A percentile compares a stretch with the other conserved stretches of the same genome.
Evolutionary conservation across 163 green algal genomes (phyloP).

Genomic region (Scenedesmus sp.): DNA sequence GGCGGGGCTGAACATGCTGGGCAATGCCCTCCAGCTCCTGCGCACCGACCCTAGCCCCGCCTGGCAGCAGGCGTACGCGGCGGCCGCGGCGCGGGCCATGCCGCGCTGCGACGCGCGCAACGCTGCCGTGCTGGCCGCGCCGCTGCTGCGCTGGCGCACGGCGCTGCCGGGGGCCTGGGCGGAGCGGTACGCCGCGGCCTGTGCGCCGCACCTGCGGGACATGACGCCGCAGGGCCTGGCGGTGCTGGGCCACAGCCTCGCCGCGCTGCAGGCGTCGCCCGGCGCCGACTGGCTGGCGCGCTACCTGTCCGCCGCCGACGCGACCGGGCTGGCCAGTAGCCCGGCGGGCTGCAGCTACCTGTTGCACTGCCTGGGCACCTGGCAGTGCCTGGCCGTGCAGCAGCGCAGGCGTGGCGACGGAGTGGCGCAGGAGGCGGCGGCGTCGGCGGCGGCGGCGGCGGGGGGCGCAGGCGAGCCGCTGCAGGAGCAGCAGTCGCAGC

Average conservation of each 20-base stretch:
- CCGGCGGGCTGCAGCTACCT: conserved; percentile 41
- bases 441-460: not conserved
- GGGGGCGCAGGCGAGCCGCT: not conserved
- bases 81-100: not conserved
- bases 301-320: not conserved
- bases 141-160: conserved; percentile 7
- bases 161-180: not conserved
- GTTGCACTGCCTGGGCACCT: conserved; percentile 14
- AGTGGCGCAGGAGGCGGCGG: not conserved
- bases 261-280: conserved; percentile 15
- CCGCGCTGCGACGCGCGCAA: not conserved
- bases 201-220: not conserved
- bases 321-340: not conserved
- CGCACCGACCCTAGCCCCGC: not conserved
- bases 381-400: conserved; percentile 2
- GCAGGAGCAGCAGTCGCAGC: not conserved
- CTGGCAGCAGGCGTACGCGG: conserved; percentile 8
- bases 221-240: conserved; percentile 19
- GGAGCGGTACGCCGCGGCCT: not conserved
- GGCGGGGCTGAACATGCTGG: conserved; percentile 15
- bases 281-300: not conserved
- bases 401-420: too few species aligned
- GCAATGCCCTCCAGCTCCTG: not conserved
- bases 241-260: conserved; percentile 22
- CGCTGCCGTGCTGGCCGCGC: conserved; percentile 3